These are phyloP conservation scores for Epichloe bromicola DNA, from an alignment of 2,329 filamentous ascomycete species.

Conservation along the genomic window DNA sequence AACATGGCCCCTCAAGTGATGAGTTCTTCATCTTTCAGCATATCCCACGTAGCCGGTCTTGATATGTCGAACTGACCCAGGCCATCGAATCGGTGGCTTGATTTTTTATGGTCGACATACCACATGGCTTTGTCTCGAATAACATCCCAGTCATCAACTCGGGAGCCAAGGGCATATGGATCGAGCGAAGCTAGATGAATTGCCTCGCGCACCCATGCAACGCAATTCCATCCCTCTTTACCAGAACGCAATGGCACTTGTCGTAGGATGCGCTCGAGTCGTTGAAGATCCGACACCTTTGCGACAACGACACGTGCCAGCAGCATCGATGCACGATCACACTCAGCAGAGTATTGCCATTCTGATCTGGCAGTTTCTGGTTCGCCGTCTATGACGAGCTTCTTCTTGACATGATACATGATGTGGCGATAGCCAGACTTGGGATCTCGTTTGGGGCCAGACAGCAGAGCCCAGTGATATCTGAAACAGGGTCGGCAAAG, in stretches of 20 bases:
- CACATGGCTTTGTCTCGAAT: conserved; percentile 6
- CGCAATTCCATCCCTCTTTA: conserved; percentile 4
- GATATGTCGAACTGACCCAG: conserved; percentile 3
- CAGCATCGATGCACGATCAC: conserved; percentile 4
- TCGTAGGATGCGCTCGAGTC: conserved; percentile 3
- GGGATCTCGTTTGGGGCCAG: conserved; percentile 3
- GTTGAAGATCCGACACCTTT: conserved; percentile 2
- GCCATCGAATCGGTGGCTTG: conserved; percentile 5
- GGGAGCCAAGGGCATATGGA: conserved; percentile 1
- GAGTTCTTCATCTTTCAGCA: conserved; percentile 4
- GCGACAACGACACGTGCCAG: conserved; percentile 4
- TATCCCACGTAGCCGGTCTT: conserved; percentile 6
- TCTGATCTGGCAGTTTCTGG: conserved; percentile 1
- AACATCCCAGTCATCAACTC: conserved; percentile 1
- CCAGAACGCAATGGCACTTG: conserved; percentile 3
- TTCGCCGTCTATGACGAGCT: conserved; percentile 3
- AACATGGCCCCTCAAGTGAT: neutral
- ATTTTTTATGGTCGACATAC: conserved; percentile 6
- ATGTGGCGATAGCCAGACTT: conserved; percentile 1
- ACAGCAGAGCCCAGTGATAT: conserved; percentile 7
- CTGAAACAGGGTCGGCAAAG: neutral
- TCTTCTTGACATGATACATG: conserved; percentile 7
- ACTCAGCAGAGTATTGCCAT: conserved; percentile 5
- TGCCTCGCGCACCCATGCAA: conserved; percentile 6
- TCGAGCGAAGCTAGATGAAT: conserved; percentile 1